Base-by-base conservation (phyloP, 169 alveolate species). In the Condylostoma magnum region DNA sequence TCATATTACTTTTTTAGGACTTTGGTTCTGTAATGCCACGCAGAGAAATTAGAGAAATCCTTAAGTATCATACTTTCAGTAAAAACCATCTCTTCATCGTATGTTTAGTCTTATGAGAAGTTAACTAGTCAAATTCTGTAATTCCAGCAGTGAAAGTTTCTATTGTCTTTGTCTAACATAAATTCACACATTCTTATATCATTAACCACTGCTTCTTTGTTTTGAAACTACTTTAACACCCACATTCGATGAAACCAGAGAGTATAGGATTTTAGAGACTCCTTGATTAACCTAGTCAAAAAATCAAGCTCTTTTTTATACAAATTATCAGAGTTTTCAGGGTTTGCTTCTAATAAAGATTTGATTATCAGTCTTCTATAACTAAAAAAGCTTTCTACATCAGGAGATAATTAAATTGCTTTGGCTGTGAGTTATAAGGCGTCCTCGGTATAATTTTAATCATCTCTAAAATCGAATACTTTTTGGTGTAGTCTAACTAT, bases 131-230 rank as follows among this genome's bases (percentile, higher is more conserved):
- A 69, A n/a, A 48, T 69, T 66, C 93, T 78, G 43, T 86, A 86
- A 65, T 86, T 82, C 93, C 93, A 86, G 48, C 86, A 77, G 67
- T 86, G 93, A 48, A 86, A 86, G 54, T 86, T 86, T 51, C 93
- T 63, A 36, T 86, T 85, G 67, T 86, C 93, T 46, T 54, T 58
- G n/a, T 36, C 18, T 12, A 86, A 77, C 85, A 86, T 82, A 38
- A 79, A 81, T 44, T 86, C 85, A 43, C 90, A 82, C 27, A 86
- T 75, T 55, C 43, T 71, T 27, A 86, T 46, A 54, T 86, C 93
- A n/a, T 47, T 60, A 25, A 86, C 36, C 22, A 43, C 36, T 22
- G 33, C 47, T 25, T 41, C 27, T 8, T 34, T 48, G 31, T 63
- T 36, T 25, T 58, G 31, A 8, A 20, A 22, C 27, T 36, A 34